phyloP scores from a whole-genome alignment of 768 basidiomycete genomes.

The Rhodosporidiobolus odoratus region DNA sequence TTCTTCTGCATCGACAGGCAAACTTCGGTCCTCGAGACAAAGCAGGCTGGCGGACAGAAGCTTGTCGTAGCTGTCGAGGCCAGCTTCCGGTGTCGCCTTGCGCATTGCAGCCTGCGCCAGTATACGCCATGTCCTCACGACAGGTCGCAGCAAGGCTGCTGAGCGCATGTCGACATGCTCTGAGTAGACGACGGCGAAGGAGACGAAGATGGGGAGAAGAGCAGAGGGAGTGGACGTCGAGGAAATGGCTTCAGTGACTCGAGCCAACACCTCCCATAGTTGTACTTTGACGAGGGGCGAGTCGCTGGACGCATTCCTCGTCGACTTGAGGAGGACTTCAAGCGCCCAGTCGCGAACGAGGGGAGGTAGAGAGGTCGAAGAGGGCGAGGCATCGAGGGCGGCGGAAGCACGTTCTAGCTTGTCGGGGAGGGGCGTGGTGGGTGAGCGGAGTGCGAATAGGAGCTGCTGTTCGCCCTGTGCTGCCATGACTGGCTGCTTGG shows the following conservation, averaged over 20 bases:
- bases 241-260: neutral
- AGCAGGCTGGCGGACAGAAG: slow-evolving; percentile 10
- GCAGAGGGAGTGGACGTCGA: slow-evolving; percentile 3
- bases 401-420: neutral
- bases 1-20: neutral
- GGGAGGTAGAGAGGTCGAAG: slow-evolving; percentile 4
- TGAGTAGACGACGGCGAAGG: slow-evolving; percentile 3
- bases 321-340: slow-evolving; percentile 4
- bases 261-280: slow-evolving; percentile 18
- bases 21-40: neutral
- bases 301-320: neutral
- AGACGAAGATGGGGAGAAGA: slow-evolving; percentile 17
- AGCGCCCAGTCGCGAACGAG: slow-evolving; percentile 24
- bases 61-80: slow-evolving; percentile 31
- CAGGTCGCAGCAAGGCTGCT: neutral
- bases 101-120: slow-evolving; percentile 18
- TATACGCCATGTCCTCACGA: neutral
- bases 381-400: slow-evolving; percentile 3
- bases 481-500: no score
- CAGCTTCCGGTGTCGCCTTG: slow-evolving; percentile 30
- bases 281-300: neutral
- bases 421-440: slow-evolving; percentile 24
- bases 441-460: slow-evolving; percentile 27
- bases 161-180: no score
- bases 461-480: slow-evolving; percentile 17